Evolutionary conservation across 768 basidiomycete genomes (phyloP).

Genomic region (Serendipita sp.): DNA sequence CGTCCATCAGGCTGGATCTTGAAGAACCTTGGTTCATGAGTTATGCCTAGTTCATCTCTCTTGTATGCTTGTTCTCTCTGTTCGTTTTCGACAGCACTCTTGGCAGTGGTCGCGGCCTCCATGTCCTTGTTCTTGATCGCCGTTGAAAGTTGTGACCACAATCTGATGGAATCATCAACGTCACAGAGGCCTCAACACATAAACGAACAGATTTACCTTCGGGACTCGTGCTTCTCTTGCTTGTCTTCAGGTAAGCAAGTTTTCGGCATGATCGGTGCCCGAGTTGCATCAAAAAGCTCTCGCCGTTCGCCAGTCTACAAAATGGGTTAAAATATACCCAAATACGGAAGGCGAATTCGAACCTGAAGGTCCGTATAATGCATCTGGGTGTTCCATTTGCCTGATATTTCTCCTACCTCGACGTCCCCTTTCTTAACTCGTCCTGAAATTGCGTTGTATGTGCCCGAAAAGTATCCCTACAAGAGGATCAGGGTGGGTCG

Average conservation of each 20-base stretch:
- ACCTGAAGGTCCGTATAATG: slow-evolving; percentile 64
- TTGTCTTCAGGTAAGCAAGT: slow-evolving; percentile 70
- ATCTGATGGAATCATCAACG: slow-evolving; percentile 21
- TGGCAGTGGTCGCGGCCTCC: slow-evolving; percentile 84
- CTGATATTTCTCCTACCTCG: slow-evolving; percentile 73
- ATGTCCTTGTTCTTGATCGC: slow-evolving; percentile 83
- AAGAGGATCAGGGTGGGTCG: too few species aligned
- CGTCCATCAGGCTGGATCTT: slow-evolving; percentile 46
- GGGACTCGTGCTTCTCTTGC: slow-evolving; percentile 83
- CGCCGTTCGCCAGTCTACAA: slow-evolving; percentile 49
- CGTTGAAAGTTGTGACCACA: slow-evolving; percentile 71
- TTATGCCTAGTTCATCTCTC: slow-evolving; percentile 57
- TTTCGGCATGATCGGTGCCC: slow-evolving; percentile 57
- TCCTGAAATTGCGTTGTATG: slow-evolving; percentile 81
- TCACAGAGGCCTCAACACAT: neutral
- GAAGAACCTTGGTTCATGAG: slow-evolving; percentile 70
- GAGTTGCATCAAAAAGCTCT: slow-evolving; percentile 68
- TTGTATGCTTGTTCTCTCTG: slow-evolving; percentile 66
- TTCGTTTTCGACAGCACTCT: slow-evolving; percentile 77
- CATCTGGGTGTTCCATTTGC: slow-evolving; percentile 84
- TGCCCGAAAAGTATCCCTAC: slow-evolving; percentile 92
- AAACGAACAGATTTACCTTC: slow-evolving; percentile 35
- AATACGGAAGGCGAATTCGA: neutral
- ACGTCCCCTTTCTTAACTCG: slow-evolving; percentile 46
- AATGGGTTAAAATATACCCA: neutral